phyloP scores from a whole-genome alignment of 208 protist genomes.

The Trichomonas tenax region DNA sequence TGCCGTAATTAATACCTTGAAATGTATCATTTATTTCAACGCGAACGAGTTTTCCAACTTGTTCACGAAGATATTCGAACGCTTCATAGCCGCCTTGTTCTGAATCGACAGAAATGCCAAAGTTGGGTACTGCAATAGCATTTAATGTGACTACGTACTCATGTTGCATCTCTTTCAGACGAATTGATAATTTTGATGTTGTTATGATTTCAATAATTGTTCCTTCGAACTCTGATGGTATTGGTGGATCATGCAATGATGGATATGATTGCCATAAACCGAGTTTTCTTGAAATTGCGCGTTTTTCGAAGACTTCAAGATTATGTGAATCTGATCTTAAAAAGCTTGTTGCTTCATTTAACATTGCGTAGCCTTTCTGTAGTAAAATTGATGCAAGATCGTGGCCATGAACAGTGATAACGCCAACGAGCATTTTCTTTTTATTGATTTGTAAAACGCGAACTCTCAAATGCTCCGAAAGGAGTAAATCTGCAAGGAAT shows the following conservation, averaged over 20 bases:
- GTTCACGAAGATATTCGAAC: background rate
- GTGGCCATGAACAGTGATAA: background rate
- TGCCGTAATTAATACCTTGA: background rate
- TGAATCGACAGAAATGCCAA: background rate
- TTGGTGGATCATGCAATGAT: background rate
- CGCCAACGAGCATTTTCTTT: background rate
- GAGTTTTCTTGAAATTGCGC: background rate
- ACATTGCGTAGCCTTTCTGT: background rate
- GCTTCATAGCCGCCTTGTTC: background rate
- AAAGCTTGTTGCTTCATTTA: background rate
- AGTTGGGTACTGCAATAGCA: background rate
- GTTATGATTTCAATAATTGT: background rate
- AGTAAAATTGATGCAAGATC: background rate
- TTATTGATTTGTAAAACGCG: background rate
- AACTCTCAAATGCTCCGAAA: background rate
- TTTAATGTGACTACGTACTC: background rate
- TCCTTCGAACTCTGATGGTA: background rate
- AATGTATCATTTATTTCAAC: background rate
- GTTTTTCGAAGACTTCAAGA: background rate
- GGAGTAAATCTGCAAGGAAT: background rate
- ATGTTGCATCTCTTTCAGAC: background rate
- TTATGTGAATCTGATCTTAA: background rate
- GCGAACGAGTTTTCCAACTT: background rate
- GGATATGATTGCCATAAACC: background rate
- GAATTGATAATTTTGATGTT: background rate